phyloP scores from a whole-genome alignment of 768 basidiomycete genomes.

The Russula brevipes region DNA sequence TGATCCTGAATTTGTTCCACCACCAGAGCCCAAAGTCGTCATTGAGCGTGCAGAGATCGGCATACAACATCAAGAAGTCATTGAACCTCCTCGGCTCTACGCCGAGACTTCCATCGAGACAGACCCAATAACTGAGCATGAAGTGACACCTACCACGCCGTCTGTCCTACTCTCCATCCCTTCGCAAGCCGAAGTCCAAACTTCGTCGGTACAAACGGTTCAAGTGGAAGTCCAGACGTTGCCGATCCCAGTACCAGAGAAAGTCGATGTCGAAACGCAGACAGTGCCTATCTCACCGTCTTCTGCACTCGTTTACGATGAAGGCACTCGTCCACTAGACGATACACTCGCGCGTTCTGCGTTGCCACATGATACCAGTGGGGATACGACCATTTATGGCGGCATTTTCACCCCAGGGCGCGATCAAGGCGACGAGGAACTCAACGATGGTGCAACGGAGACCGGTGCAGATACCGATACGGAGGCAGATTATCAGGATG shows the following conservation, averaged over 20 bases:
- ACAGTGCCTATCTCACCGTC: constrained; percentile 7
- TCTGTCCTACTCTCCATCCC: constrained; percentile 12
- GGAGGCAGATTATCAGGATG: constrained; percentile 71
- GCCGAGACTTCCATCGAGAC: constrained; percentile 22
- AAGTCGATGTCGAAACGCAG: constrained; percentile 26
- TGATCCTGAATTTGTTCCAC: constrained; percentile 26
- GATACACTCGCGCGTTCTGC: constrained; percentile 20
- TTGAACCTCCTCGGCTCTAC: constrained; percentile 30
- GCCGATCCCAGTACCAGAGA: constrained; percentile 18
- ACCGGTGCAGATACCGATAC: constrained; percentile 66
- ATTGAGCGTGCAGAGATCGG: constrained; percentile 42
- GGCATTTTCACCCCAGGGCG: constrained; percentile 19
- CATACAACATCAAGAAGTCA: constrained; percentile 41
- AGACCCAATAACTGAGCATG: constrained; percentile 28
- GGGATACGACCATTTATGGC: constrained; percentile 31
- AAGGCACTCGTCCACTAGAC: constrained; percentile 6
- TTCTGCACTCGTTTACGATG: constrained; percentile 21
- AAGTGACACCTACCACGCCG: constrained; percentile 10
- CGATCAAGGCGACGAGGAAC: constrained; percentile 38
- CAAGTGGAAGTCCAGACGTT: constrained; percentile 36
- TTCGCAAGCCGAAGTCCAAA: constrained; percentile 36
- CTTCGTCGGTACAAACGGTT: constrained; percentile 29
- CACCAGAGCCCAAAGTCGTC: constrained; percentile 4
- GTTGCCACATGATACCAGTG: constrained; percentile 29
- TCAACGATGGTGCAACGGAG: constrained; percentile 46